phyloP scores from a whole-genome alignment of 495 filamentous ascomycete genomes.

The Pseudoneurospora amorphoporcata region DNA sequence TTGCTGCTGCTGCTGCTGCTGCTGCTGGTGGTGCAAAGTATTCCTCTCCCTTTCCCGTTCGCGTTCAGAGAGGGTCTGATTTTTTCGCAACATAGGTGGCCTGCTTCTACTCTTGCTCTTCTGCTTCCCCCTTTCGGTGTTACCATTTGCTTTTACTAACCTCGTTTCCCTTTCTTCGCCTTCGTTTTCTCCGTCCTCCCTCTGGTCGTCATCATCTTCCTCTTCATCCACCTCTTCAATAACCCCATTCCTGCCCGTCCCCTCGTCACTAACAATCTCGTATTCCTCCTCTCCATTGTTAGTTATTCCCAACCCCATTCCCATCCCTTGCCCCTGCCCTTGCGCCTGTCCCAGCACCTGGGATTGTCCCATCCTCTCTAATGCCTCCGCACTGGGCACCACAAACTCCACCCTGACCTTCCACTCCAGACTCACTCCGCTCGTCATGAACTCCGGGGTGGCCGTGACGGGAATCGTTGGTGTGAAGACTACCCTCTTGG shows the following conservation, averaged over 20 bases:
- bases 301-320: neutral
- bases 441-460: constrained; percentile 84
- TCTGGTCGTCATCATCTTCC: constrained; percentile 3
- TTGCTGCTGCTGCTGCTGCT: neutral
- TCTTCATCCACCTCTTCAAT: constrained; percentile 7
- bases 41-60: neutral
- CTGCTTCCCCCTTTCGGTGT: neutral
- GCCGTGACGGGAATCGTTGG: constrained; percentile 70
- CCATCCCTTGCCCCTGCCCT: neutral
- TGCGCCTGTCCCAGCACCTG: neutral
- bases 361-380: neutral
- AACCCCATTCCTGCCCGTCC: neutral
- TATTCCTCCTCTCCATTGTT: constrained; percentile 3
- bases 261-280: neutral
- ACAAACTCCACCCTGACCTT: constrained; percentile 83
- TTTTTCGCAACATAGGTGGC: neutral
- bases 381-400: constrained; percentile 35
- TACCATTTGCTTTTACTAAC: neutral
- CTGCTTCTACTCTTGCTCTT: neutral
- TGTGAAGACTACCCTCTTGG: constrained; percentile 64
- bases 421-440: constrained; percentile 77
- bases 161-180: neutral
- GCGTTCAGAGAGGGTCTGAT: neutral
- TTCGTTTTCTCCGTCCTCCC: constrained; percentile 1
- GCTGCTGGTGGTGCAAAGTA: neutral